Base-by-base conservation (phyloP, 805 yeast genomes). In the Candida yuanshanica region DNA sequence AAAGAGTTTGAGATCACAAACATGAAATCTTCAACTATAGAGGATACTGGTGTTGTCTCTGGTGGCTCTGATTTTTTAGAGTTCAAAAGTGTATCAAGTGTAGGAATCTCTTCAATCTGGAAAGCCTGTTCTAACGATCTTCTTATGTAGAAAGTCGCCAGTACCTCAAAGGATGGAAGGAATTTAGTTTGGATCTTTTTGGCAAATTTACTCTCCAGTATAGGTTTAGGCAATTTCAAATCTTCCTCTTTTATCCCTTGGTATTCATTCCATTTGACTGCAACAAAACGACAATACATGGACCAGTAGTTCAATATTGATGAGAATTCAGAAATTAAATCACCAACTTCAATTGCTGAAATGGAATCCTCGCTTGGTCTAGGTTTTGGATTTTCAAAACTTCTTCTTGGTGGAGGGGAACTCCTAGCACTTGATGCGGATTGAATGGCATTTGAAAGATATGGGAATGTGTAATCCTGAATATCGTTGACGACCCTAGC, bases 301-400 rank as follows among this genome's bases (percentile, higher is more conserved):
- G 85, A 70, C 98, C 98, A 91, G 47, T 88, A 80, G 55, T 84
- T 86, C 55, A 91, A 65, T 58, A 93, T 83, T 8, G 82, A 69
- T 0, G 95, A 75, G 13, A 85, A 64, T 52, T 93, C 97, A 11
- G 70, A 74, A 10, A 84, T 65, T 17, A 83, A 53, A 43, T 75
- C 78, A n/a, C 86, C 84, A 11, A 83, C 73, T 34, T 79, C 77
- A 14, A 77, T 74, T n/a, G 83, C 68, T 6, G 85, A 70, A 4
- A 72, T 63, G 26, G 65, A 67, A 18, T 64, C 65, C 36, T 64
- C 65, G 14, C 58, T 56, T 16, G 46, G 47, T 14, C 60, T 65
- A 4, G 58, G 47, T 35, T 58, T 64, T 6, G 58, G 48, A 34
- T 49, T 44, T 14, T 64, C 65, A 14, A 56, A 49, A 33, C 60